phyloP scores from a whole-genome alignment of 345 rosid genomes.

The Rhizophora mangle region DNA sequence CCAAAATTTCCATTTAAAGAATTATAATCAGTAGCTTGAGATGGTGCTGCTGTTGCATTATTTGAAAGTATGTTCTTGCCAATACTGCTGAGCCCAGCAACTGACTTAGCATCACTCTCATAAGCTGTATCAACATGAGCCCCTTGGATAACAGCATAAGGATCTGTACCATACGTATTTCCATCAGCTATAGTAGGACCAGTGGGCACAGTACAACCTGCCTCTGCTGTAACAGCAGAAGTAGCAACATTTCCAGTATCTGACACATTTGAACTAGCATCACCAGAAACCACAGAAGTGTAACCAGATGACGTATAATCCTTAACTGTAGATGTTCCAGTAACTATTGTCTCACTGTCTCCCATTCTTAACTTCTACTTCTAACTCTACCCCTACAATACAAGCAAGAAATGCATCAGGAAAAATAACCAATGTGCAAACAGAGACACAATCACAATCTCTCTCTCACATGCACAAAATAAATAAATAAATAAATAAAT shows the following conservation, averaged over 20 bases:
- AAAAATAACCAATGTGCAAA: background rate
- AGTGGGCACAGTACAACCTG: conserved; percentile 12
- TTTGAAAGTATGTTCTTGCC: conserved; percentile 26
- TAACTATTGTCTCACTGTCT: conserved; percentile 57
- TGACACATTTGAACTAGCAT: conserved; percentile 18
- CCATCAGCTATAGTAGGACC: conserved; percentile 16
- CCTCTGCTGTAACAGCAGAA: conserved; percentile 30
- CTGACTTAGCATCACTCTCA: conserved; percentile 20
- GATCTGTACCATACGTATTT: background rate
- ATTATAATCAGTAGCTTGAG: conserved; percentile 33
- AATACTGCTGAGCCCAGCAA: conserved; percentile 15
- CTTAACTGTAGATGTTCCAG: conserved; percentile 42
- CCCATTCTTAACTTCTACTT: conserved; percentile 42
- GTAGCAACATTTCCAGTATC: conserved; percentile 32
- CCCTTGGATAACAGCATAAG: conserved; percentile 28
- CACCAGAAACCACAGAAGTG: conserved; percentile 2
- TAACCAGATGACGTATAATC: conserved; percentile 33
- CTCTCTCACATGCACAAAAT: no score
- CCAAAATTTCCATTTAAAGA: conserved; percentile 55
- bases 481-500: no score
- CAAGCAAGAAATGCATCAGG: background rate
- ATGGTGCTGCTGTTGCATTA: conserved; percentile 18
- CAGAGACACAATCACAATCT: background rate
- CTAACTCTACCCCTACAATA: conserved; percentile 3
- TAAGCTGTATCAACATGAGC: conserved; percentile 12